A percentile compares a stretch with the other conserved stretches of the same genome.
These are phyloP conservation scores for Dipteronia dyeriana DNA, from an alignment of 345 rosid species.

Conservation along the genomic window DNA sequence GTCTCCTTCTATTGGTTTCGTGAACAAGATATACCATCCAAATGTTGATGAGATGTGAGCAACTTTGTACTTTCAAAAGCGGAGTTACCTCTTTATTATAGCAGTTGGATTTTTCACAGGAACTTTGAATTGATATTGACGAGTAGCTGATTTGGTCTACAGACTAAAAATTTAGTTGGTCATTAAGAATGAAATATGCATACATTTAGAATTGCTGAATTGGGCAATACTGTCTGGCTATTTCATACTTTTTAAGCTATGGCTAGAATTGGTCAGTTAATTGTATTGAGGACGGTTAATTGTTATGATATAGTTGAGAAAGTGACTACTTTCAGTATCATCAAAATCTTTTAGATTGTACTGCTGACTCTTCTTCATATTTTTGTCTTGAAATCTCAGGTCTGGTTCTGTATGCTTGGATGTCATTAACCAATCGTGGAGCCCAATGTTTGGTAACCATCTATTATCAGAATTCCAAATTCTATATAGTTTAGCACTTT, in stretches of 20 bases:
- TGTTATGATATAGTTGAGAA: neutral
- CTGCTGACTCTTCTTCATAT: neutral
- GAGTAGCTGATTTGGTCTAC: neutral
- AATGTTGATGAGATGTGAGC: constrained; percentile 77
- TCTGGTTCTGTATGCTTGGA: constrained; percentile 78
- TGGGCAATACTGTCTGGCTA: neutral
- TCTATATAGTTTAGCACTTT: neutral
- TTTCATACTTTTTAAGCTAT: neutral
- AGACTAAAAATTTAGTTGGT: neutral
- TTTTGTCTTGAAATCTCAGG: constrained; percentile 36
- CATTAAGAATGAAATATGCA: neutral
- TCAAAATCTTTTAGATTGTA: neutral
- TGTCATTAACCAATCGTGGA: constrained; percentile 80
- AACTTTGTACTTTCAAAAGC: constrained; percentile 20
- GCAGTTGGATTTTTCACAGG: neutral
- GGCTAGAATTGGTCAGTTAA: neutral
- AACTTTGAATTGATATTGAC: neutral
- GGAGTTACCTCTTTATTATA: neutral
- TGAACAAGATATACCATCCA: constrained; percentile 78
- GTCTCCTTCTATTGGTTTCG: constrained; percentile 73
- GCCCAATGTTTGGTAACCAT: constrained; percentile 75
- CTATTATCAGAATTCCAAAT: neutral
- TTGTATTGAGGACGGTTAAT: neutral
- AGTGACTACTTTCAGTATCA: neutral
- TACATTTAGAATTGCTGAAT: neutral